These are phyloP conservation scores for Aspergillus leporis DNA, from an alignment of 495 filamentous ascomycete genomes.

Conservation along the genomic window DNA sequence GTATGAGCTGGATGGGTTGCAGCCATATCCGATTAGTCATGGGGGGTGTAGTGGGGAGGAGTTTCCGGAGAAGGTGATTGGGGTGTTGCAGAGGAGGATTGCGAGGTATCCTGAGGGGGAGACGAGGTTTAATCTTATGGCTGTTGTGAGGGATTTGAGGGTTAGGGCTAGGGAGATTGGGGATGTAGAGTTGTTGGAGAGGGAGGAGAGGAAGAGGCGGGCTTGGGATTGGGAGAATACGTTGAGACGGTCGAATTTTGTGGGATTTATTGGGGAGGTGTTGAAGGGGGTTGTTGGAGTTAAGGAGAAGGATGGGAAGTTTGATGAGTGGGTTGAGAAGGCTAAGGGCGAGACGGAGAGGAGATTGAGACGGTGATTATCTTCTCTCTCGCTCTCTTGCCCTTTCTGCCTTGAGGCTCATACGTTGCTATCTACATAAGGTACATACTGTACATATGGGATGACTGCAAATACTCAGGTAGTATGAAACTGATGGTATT, in stretches of 20 bases:
- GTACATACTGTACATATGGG: neutral
- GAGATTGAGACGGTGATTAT: slow-evolving; percentile 46
- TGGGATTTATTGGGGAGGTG: slow-evolving; percentile 91
- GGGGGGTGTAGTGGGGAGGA: slow-evolving; percentile 65
- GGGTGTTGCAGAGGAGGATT: slow-evolving; percentile 81
- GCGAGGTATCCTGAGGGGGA: slow-evolving; percentile 81
- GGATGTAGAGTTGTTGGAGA: slow-evolving; percentile 71
- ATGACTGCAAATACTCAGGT: neutral
- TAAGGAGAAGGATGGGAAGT: slow-evolving; percentile 69
- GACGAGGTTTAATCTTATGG: slow-evolving; percentile 94
- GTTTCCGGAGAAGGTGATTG: slow-evolving; percentile 83
- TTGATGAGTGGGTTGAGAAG: slow-evolving; percentile 76
- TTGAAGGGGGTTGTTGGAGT: slow-evolving; percentile 75
- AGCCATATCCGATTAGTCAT: slow-evolving; percentile 88
- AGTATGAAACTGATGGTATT: neutral
- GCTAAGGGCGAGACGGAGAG: slow-evolving; percentile 70
- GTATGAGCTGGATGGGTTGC: slow-evolving; percentile 94
- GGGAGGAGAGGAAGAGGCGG: slow-evolving; percentile 80
- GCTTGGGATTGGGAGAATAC: slow-evolving; percentile 98
- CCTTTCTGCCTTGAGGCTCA: too few relatives aligned
- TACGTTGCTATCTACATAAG: neutral
- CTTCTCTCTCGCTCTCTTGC: neutral
- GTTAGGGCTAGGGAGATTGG: slow-evolving; percentile 76
- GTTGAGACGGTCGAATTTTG: slow-evolving; percentile 88
- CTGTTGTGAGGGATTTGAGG: slow-evolving; percentile 82